A percentile compares a stretch with the other conserved stretches of the same genome.
phyloP scores from a whole-genome alignment of 2,329 filamentous ascomycete species.

The Alternaria gaisen region DNA sequence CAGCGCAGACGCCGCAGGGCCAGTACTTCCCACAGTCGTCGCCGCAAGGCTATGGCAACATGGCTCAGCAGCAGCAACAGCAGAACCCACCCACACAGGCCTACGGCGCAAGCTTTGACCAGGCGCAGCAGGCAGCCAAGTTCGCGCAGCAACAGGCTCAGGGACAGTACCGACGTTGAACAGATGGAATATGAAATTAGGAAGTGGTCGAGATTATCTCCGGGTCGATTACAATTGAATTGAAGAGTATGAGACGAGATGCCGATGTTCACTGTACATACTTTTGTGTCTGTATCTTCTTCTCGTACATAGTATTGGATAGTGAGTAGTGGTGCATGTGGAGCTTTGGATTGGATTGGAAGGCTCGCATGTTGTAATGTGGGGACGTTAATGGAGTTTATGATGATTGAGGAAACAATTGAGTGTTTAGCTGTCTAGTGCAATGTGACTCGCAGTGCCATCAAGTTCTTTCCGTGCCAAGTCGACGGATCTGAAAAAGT shows the following conservation, averaged over 20 bases:
- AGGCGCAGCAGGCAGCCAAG: conserved; percentile 14
- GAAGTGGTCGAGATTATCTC: background rate
- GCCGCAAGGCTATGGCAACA: conserved; percentile 41
- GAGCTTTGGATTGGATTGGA: conserved; percentile 6
- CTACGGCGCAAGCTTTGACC: conserved; percentile 18
- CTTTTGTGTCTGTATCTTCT: conserved; percentile 8
- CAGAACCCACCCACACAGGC: conserved; percentile 14
- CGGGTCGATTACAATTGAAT: conserved; percentile 1
- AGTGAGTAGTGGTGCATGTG: conserved; percentile 1
- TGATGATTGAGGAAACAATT: background rate
- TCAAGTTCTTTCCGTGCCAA: too few species aligned
- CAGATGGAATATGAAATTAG: background rate
- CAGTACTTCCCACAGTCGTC: conserved; percentile 30
- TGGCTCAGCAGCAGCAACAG: conserved; percentile 10
- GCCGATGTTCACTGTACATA: conserved; percentile 14
- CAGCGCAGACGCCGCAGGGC: conserved; percentile 20
- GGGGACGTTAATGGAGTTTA: background rate
- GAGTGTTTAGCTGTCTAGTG: background rate
- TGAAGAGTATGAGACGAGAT: conserved; percentile 5
- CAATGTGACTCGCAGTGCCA: too few species aligned
- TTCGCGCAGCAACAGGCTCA: conserved; percentile 14
- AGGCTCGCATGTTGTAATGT: background rate
- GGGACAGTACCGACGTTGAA: conserved; percentile 13
- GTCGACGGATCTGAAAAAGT: too few species aligned
- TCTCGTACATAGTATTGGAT: conserved; percentile 6